These are phyloP conservation scores for Serendipita vermifera DNA, from an alignment of 768 basidiomycete genomes.

Conservation along the genomic window DNA sequence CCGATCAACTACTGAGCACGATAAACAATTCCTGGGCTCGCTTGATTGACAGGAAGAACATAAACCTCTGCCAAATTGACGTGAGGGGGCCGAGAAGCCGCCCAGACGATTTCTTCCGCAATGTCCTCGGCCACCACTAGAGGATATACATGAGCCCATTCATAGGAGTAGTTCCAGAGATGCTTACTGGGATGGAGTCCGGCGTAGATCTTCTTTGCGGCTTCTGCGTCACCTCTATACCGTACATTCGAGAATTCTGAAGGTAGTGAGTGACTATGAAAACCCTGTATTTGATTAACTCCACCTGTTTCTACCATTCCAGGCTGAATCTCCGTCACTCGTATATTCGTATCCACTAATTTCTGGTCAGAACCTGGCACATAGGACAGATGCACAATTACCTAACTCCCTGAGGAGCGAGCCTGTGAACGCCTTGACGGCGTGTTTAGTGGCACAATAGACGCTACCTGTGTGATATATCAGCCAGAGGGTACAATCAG, in stretches of 20 bases:
- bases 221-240: constrained; percentile 68
- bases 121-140: constrained; percentile 78
- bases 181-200: constrained; percentile 61
- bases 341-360: constrained; percentile 71
- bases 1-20: background rate
- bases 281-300: background rate
- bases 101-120: constrained; percentile 98
- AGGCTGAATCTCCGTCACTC: constrained; percentile 91
- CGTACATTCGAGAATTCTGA: constrained; percentile 80
- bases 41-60: constrained; percentile 27
- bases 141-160: constrained; percentile 21
- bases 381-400: background rate
- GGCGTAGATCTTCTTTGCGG: constrained; percentile 83
- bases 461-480: background rate
- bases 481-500: background rate
- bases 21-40: constrained; percentile 16
- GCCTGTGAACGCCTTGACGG: constrained; percentile 72
- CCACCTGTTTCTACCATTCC: constrained; percentile 69
- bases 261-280: background rate
- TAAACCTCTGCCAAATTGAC: constrained; percentile 75
- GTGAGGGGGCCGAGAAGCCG: constrained; percentile 79
- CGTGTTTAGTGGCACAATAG: constrained; percentile 22
- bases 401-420: constrained; percentile 64
- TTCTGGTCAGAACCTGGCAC: background rate
- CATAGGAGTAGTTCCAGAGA: background rate